Evolutionary conservation across 768 basidiomycete genomes (phyloP).

Genomic region (Ramaria sp.): DNA sequence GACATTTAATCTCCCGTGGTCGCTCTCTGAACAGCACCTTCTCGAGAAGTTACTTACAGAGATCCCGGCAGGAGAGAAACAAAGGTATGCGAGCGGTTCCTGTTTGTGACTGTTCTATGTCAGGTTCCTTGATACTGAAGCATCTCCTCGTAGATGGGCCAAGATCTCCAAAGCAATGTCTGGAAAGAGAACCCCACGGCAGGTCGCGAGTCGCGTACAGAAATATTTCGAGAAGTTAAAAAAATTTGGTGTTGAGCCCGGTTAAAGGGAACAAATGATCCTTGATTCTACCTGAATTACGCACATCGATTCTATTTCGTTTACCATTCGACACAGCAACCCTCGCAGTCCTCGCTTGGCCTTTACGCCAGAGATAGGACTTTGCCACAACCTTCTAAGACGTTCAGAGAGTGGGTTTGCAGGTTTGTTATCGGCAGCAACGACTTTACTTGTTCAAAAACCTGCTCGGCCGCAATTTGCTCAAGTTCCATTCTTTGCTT

Average conservation of each 20-base stretch:
- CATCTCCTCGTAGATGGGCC: slow-evolving; percentile 43
- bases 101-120: neutral
- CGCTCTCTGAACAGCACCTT: slow-evolving; percentile 62
- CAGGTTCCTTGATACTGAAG: slow-evolving; percentile 2
- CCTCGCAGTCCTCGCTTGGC: too few species aligned
- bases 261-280: neutral
- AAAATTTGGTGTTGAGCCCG: slow-evolving; percentile 49
- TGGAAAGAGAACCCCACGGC: slow-evolving; percentile 63
- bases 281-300: neutral
- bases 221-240: slow-evolving; percentile 83
- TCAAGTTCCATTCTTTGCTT: slow-evolving; percentile 2
- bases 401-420: too few species aligned
- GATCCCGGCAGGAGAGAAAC: slow-evolving; percentile 68
- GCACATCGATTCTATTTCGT: too few species aligned
- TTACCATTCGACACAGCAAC: too few species aligned
- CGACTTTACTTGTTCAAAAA: neutral
- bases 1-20: slow-evolving; percentile 81
- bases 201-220: slow-evolving; percentile 83
- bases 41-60: slow-evolving; percentile 65
- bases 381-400: too few species aligned
- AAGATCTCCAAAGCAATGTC: slow-evolving; percentile 79
- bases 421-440: neutral
- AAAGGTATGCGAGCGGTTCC: slow-evolving; percentile 38
- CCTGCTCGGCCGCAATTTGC: neutral
- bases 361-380: too few species aligned